Evolutionary conservation across 2,329 filamentous ascomycete genomes (phyloP).

Genomic region (Aspergillus sp.): DNA sequence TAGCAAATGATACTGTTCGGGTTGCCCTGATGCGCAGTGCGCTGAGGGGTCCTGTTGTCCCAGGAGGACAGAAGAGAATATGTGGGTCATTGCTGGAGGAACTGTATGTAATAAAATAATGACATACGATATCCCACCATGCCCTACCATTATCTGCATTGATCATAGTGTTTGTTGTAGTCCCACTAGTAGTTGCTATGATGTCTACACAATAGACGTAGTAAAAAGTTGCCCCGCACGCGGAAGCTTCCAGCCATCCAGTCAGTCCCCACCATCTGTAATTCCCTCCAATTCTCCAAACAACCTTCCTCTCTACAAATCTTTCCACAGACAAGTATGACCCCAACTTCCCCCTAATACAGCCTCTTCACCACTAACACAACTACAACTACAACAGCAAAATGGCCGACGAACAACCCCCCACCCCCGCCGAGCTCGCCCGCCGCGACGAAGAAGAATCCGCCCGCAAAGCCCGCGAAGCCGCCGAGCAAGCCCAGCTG

Average conservation of each 20-base stretch:
- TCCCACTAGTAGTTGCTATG: not conserved
- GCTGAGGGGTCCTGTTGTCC: not conserved
- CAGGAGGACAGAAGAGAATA: too few species aligned
- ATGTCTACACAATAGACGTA: not conserved
- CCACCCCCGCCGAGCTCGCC: conserved; percentile 35
- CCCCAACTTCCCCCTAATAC: not conserved
- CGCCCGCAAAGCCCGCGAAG: conserved; percentile 69
- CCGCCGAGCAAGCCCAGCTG: conserved; percentile 82
- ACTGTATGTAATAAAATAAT: not conserved
- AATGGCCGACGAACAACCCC: conserved; percentile 36
- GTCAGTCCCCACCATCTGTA: not conserved
- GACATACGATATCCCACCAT: not conserved
- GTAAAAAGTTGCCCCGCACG: conserved; percentile 3
- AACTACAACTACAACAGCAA: not conserved
- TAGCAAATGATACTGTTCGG: not conserved
- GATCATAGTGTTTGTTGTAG: not conserved
- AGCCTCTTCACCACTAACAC: not conserved
- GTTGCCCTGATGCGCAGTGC: not conserved
- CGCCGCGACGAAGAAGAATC: conserved; percentile 59
- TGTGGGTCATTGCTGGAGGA: not conserved
- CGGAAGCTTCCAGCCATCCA: conserved; percentile 3
- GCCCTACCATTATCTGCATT: not conserved
- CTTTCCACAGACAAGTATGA: not conserved
- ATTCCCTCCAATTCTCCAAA: not conserved
- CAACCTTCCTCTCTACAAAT: not conserved